phyloP scores from a whole-genome alignment of 2,329 filamentous ascomycete species.

The Fusarium anguioides region DNA sequence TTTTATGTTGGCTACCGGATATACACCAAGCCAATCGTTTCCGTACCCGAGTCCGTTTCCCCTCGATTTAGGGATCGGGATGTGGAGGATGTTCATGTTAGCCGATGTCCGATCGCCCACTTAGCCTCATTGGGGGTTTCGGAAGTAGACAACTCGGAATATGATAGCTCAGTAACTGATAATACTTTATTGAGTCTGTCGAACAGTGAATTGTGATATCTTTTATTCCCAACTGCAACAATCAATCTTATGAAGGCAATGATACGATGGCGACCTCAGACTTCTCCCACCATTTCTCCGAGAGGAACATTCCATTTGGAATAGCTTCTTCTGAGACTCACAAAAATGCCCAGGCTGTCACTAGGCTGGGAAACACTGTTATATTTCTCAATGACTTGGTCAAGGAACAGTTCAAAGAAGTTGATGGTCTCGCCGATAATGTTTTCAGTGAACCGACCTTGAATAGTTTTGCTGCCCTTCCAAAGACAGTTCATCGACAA shows the following conservation, averaged over 20 bases:
- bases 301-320: conserved; percentile 65
- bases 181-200: neutral
- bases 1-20: neutral
- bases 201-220: too few relatives aligned
- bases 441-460: conserved; percentile 5
- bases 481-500: neutral
- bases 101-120: conserved; percentile 12
- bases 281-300: conserved; percentile 58
- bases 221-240: too few relatives aligned
- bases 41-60: neutral
- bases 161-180: neutral
- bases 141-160: neutral
- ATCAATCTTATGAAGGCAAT: too few relatives aligned
- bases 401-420: conserved; percentile 41
- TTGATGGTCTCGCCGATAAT: conserved; percentile 37
- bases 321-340: conserved; percentile 58
- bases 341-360: conserved; percentile 57
- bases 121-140: neutral
- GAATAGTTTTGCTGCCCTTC: conserved; percentile 19
- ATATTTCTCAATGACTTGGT: conserved; percentile 62
- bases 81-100: conserved; percentile 9
- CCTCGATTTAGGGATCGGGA: conserved; percentile 16
- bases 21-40: neutral
- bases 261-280: neutral
- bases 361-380: conserved; percentile 61